Base-by-base conservation (phyloP, 2,329 filamentous ascomycete genomes). In the Diaporthe sp. region DNA sequence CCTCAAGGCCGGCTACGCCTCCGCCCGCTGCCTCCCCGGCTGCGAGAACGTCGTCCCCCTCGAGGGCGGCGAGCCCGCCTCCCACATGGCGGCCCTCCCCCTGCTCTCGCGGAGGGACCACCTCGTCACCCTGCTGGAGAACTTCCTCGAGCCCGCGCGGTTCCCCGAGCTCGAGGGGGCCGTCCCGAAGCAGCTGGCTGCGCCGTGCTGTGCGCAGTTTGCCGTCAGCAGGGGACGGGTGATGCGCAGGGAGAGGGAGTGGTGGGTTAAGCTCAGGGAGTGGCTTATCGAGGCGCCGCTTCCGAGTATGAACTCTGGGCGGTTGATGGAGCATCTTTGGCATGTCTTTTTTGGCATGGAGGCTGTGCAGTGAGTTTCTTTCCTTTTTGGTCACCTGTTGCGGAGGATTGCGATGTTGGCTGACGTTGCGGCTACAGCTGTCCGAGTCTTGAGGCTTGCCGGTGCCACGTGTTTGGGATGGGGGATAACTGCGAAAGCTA, bases 1-100 rank as follows among this genome's bases (percentile, higher is more conserved):
- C 32, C 82, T 83, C 19, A 81, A 86, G 59, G 81, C 87, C 73
- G 90, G 90, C 4, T 92, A 89, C 79, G 88, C 91, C 83, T 92
- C 91, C 75, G 82, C 90, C 71, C 88, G 90, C 59, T 92, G 91
- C 79, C 84, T 78, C 17, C 75, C 77, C 10, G 79, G 78, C 25
- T 81, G 79, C 73, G 79, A 81, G 59, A 79, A 80, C 73, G 68
- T 80, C 53, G 75, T 79, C n/a, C 55, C 65, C 30, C 77, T 79
- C 22, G 61, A 70, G 27, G 32, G 76, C 27, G 73, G 50, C 22
- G 56, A 61, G 42, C 42, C 58, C 53, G 55, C 65, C 15, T 5
- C 27, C 1, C n/a, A 37, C 17, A 47, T 47, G 56, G 47, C 35
- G 2, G 47, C 4, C 6, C 63, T 73, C 4, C 44, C 56, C 9